Percentiles rank a stretch among this genome's conserved stretches.
These are phyloP conservation scores for Botrytis medusae DNA, from an alignment of 2,329 filamentous ascomycete genomes.

Conservation along the genomic window DNA sequence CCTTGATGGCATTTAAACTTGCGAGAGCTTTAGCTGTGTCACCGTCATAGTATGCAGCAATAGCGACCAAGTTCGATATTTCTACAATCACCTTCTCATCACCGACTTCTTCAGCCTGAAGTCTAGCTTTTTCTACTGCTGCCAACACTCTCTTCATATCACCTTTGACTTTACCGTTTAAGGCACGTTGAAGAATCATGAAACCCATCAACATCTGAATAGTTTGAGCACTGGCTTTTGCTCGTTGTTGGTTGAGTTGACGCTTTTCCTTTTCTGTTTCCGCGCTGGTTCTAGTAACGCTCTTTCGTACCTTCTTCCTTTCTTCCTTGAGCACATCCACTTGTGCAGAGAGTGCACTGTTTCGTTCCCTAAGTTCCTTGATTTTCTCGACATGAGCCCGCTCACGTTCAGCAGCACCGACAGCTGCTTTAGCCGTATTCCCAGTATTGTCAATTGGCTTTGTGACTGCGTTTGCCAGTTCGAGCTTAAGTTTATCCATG, in stretches of 20 bases:
- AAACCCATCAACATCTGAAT: background rate
- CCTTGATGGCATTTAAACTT: background rate
- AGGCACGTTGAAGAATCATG: constrained; percentile 12
- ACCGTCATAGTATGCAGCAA: constrained; percentile 1
- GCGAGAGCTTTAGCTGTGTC: background rate
- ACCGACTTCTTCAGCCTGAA: background rate
- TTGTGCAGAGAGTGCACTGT: background rate
- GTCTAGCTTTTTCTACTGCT: background rate
- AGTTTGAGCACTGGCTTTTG: background rate
- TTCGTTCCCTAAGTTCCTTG: background rate
- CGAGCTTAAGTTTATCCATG: background rate
- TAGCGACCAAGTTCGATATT: background rate
- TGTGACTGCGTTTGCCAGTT: background rate
- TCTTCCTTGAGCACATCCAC: background rate
- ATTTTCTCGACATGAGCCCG: background rate
- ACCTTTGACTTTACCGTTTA: background rate
- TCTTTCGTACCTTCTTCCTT: background rate
- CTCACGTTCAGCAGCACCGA: too few relatives aligned
- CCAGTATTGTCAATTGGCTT: background rate
- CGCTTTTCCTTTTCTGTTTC: too few relatives aligned
- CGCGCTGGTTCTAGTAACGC: rapidly evolving
- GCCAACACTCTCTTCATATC: background rate
- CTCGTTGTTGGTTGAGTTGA: background rate
- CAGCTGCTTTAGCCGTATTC: background rate
- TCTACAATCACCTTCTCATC: background rate